phyloP scores from a whole-genome alignment of 2,329 filamentous ascomycete genomes.

The Colletotrichum gigasporum region DNA sequence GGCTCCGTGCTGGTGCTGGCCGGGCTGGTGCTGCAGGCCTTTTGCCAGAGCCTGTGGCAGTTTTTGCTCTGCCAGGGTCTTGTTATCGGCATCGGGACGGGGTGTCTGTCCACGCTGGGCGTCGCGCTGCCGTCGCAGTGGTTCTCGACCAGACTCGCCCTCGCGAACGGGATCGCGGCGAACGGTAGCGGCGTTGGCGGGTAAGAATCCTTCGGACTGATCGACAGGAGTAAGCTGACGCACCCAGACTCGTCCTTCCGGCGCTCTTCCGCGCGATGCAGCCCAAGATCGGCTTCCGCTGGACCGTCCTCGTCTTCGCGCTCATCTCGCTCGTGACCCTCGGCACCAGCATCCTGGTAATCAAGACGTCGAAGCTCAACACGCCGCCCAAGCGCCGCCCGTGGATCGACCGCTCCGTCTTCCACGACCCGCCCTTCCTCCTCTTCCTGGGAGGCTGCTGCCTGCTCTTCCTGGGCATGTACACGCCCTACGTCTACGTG shows the following conservation, averaged over 20 bases:
- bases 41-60: constrained; percentile 19
- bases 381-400: constrained; percentile 17
- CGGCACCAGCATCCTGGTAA: constrained; percentile 15
- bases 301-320: constrained; percentile 24
- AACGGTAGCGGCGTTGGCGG: constrained; percentile 42
- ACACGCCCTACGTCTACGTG: constrained; percentile 59
- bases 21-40: constrained; percentile 45
- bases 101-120: constrained; percentile 49
- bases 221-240: no score
- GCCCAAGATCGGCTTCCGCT: constrained; percentile 22
- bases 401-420: constrained; percentile 39
- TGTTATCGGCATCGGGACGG: constrained; percentile 54
- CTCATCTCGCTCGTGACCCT: constrained; percentile 22
- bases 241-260: constrained; percentile 12
- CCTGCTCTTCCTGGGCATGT: constrained; percentile 54
- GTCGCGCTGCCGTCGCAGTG: constrained; percentile 44
- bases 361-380: constrained; percentile 25
- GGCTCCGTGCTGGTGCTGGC: constrained; percentile 54
- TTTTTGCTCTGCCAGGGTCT: constrained; percentile 53
- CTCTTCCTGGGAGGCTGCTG: constrained; percentile 46
- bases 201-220: neutral
- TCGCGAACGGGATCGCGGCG: constrained; percentile 45
- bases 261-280: constrained; percentile 20
- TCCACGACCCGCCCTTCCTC: constrained; percentile 49
- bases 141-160: constrained; percentile 39